Evolutionary conservation across 2,329 filamentous ascomycete genomes (phyloP).

Genomic region (Fusarium multiceps): DNA sequence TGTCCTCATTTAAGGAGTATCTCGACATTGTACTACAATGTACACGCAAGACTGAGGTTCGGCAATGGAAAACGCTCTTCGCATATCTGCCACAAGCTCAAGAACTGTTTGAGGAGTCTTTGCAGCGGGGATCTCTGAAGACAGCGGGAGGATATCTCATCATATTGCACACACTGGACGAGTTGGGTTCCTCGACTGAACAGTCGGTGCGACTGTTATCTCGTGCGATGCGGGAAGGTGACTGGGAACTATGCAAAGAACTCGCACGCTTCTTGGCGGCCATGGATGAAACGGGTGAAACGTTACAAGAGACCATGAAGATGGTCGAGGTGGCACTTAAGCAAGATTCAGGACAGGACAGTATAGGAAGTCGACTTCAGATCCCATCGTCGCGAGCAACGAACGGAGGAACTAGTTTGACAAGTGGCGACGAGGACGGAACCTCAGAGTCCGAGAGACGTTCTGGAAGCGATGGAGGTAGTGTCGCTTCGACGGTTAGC

Average conservation of each 20-base stretch:
- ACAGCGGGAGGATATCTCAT: slow-evolving; percentile 97
- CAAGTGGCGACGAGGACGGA: slow-evolving; percentile 50
- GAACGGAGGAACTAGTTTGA: slow-evolving; percentile 48
- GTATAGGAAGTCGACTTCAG: slow-evolving; percentile 47
- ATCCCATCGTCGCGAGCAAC: slow-evolving; percentile 47
- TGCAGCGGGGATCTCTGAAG: slow-evolving; percentile 86
- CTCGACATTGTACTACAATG: slow-evolving; percentile 97
- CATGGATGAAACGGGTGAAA: slow-evolving; percentile 86
- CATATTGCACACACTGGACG: slow-evolving; percentile 85
- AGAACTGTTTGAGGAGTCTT: slow-evolving; percentile 91
- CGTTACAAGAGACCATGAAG: slow-evolving; percentile 77
- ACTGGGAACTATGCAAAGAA: slow-evolving; percentile 97
- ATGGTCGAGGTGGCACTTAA: slow-evolving; percentile 61
- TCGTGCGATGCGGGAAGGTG: slow-evolving; percentile 82
- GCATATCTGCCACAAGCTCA: slow-evolving; percentile 89
- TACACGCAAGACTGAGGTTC: slow-evolving; percentile 94
- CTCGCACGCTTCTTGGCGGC: slow-evolving; percentile 94
- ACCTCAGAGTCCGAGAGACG: slow-evolving; percentile 52
- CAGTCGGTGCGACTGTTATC: slow-evolving; percentile 85
- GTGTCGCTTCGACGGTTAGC: slow-evolving; percentile 52
- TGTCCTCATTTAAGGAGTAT: slow-evolving; percentile 83
- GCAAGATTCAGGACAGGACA: slow-evolving; percentile 45
- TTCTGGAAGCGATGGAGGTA: slow-evolving; percentile 53
- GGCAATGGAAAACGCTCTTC: slow-evolving; percentile 95
- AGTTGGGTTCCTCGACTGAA: slow-evolving; percentile 75